Base-by-base conservation (phyloP, 1,139 yeast genomes). In the Yamadazyma friedrichii region DNA sequence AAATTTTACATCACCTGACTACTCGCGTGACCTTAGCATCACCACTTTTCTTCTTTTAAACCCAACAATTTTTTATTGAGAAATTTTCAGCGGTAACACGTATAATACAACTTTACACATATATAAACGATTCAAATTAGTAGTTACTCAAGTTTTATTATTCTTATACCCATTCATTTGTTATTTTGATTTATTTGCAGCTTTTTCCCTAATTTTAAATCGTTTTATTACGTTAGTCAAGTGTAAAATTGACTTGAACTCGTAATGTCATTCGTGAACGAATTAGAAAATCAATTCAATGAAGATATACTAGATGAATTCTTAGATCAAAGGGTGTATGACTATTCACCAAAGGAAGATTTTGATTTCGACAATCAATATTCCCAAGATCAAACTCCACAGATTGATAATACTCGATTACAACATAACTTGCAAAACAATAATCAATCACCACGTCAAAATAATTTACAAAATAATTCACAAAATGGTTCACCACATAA, bases 261-360 rank as follows among this genome's bases (percentile, higher is more conserved):
- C 24, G 8, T 6, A 4, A 36, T 36, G 39, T 31, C 39, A 15
- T 36, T 20, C 25, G 26, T 36, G 15, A 36, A 36, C 31, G 39
- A 36, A 15, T 24, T 36, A 29, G 39, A 36, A 5, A 31, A 31
- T 20, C 35, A 36, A 24, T 36, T 40, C 8, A 70, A 66, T 40
- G 72, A 67, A 35, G 76, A 71, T 45, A 67, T 71, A 31, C 55
- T 79, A 39, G 82, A 77, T 50, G 84, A 79, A 55, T 78, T 79
- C 49, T 62, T 79, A 40, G 84, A 79, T 55, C 78, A 75, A 51
- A 61, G 83, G 42, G 74, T 78, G 2, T 78, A 76, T 47, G 81
- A 75, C 25, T 41, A 41, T 35, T 42, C 51, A 2, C 51, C 51
- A 10, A 50, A 44, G 27, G 54, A 48, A 15, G 39, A 43, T 25